Conservation (phyloP, 2,329 filamentous ascomycete genomes). For the Pochonia chlamydosporia region DNA sequence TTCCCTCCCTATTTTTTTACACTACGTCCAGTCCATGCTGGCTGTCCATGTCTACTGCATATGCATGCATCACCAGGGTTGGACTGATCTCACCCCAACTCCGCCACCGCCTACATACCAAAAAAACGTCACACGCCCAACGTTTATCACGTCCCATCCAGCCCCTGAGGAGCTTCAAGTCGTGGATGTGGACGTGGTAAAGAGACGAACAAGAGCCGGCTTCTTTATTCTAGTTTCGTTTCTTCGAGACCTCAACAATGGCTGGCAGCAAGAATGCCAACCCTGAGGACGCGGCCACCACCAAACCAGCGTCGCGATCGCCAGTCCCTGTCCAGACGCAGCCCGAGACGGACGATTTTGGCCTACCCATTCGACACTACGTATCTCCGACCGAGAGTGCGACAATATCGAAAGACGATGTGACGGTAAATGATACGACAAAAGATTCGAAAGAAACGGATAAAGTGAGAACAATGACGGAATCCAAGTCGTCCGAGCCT, state of each 20-base stretch:
- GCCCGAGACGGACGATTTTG: slow-evolving; percentile 63
- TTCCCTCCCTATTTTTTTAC: no score
- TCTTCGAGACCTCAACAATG: slow-evolving; percentile 12
- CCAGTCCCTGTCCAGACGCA: slow-evolving; percentile 14
- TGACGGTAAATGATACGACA: not conserved
- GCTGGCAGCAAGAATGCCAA: slow-evolving; percentile 17
- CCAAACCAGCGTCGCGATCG: slow-evolving; percentile 21
- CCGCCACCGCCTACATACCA: slow-evolving; percentile 2
- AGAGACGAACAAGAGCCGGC: not conserved
- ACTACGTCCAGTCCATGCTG: no score
- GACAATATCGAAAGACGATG: slow-evolving; percentile 10
- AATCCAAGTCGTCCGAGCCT: not conserved
- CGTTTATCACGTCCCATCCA: slow-evolving; percentile 17
- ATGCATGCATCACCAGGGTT: no score
- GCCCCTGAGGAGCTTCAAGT: slow-evolving; percentile 10
- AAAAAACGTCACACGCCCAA: slow-evolving; percentile 4
- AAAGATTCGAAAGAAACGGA: not conserved
- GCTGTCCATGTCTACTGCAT: not conserved
- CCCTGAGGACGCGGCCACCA: slow-evolving; percentile 13
- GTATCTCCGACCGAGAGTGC: slow-evolving; percentile 23
- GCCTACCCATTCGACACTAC: slow-evolving; percentile 55
- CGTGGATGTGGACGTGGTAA: slow-evolving; percentile 21
- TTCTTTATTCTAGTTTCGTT: slow-evolving; percentile 6
- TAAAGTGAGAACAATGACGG: not conserved
- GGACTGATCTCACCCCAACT: not conserved